Conservation (phyloP, 768 basidiomycete species). For the Hericium alpestre region DNA sequence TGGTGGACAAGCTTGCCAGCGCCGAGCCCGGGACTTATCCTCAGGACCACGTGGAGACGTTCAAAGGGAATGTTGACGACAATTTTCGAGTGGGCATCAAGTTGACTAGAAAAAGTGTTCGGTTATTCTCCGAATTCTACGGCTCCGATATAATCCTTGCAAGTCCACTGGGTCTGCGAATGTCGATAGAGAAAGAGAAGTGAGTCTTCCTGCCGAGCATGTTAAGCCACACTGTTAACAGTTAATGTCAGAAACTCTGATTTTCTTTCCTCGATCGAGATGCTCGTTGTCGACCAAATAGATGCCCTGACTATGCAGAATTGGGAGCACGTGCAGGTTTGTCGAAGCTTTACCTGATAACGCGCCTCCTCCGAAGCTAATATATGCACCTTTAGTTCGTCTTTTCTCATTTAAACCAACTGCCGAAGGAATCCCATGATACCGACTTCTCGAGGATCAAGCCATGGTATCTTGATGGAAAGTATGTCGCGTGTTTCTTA, state of each 20-base stretch:
- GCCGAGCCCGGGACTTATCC: constrained; percentile 75
- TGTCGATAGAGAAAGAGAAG: constrained; percentile 93
- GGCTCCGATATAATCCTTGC: constrained; percentile 85
- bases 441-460: constrained; percentile 95
- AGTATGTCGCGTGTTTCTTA: constrained; percentile 43
- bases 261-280: constrained; percentile 87
- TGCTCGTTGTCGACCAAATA: constrained; percentile 84
- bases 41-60: constrained; percentile 81
- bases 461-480: constrained; percentile 93
- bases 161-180: constrained; percentile 83
- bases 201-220: constrained; percentile 27
- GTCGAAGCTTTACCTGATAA: constrained; percentile 9
- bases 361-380: background rate
- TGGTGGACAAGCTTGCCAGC: constrained; percentile 67
- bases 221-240: background rate
- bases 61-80: constrained; percentile 96
- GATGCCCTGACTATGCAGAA: constrained; percentile 96
- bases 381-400: constrained; percentile 48
- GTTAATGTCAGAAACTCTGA: constrained; percentile 57
- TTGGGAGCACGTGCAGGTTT: constrained; percentile 94
- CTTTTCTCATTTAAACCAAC: constrained; percentile 71
- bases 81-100: constrained; percentile 89
- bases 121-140: constrained; percentile 86
- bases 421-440: constrained; percentile 89
- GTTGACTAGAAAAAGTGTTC: constrained; percentile 83